Base-by-base conservation (phyloP, 2,329 filamentous ascomycete species). In the Dactylellina parvicollis region DNA sequence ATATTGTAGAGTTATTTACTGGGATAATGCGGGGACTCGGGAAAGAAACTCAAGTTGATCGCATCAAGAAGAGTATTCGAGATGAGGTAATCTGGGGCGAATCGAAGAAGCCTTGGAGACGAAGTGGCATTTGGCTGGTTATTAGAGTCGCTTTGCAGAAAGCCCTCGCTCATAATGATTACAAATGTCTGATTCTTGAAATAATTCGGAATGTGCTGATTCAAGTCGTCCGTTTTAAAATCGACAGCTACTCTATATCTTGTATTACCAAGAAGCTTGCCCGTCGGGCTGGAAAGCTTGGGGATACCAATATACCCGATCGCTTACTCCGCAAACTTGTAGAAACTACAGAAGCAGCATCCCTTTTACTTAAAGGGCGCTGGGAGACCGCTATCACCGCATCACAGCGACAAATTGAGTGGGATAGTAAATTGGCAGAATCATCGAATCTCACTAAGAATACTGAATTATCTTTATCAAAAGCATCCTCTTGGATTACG, bases 121-220 rank as follows among this genome's bases (percentile, higher is more conserved):
- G 83, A 49, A 87, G 85, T 12, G 52, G 80, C 0, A 66, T 84
- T 0, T 89, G 86, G 85, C 80, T 88, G 0, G 79, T 87, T 0
- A 57, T 88, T 3, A 83, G 86, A 0, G 85, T 86, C 0, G 77
- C 81, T 0, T 71, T 86, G 2, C 85, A 88, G 54, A 77, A 79
- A 14, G 50, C 52, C 49, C 16, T 44, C 49, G 59, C 40, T 70
- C 30, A n/a, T 14, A 12, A 22, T 16, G n/a, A 59, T n/a, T 26
- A 70, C 50, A 49, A 49, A 59, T 7, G 2, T 14, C 26, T 57
- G 81, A 22, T 79, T 85, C 75, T 80, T 85, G 78, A 67, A 79
- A 0, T 28, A 24, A 20, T 57, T 14, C 47, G 65, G 0, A 61
- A 84, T 3, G 72, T 85, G 7, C 30, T 78, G 0, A 7, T 46